Conservation (phyloP, 768 basidiomycete species). For the Suillus hirtellus region DNA sequence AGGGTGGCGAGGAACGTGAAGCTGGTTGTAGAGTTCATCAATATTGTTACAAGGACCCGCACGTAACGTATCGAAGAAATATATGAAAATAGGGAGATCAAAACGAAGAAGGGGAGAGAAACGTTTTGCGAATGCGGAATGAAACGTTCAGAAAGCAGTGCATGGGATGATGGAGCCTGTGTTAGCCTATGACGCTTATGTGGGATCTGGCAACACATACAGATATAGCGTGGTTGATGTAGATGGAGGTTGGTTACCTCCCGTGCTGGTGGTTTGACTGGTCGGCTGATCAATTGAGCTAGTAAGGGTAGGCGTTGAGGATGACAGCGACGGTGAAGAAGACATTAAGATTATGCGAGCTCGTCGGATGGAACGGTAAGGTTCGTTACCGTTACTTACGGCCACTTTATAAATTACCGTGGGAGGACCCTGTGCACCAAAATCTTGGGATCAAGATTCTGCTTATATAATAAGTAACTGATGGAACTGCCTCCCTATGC, state of each 20-base stretch:
- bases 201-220: slow-evolving; percentile 28
- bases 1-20: slow-evolving; percentile 76
- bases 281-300: background rate
- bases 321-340: slow-evolving; percentile 9
- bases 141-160: slow-evolving; percentile 4
- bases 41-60: background rate
- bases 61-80: background rate
- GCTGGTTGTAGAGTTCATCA: slow-evolving; percentile 34
- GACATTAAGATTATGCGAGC: slow-evolving; percentile 7
- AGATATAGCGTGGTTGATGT: slow-evolving; percentile 31
- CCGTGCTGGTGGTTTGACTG: background rate
- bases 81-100: background rate
- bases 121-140: background rate
- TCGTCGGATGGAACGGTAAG: background rate
- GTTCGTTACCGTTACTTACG: background rate
- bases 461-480: slow-evolving; percentile 21
- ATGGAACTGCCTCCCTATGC: slow-evolving; percentile 24
- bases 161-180: slow-evolving; percentile 4
- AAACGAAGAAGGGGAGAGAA: background rate
- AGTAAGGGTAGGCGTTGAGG: slow-evolving; percentile 10
- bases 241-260: slow-evolving; percentile 7
- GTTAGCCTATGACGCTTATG: slow-evolving; percentile 11
- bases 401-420: slow-evolving; percentile 4
- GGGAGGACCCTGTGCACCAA: slow-evolving; percentile 2
- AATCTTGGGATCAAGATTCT: slow-evolving; percentile 2